Evolutionary conservation across 1,139 yeast species (phyloP).

Genomic region (Nadsonia starkeyi-henricii): DNA sequence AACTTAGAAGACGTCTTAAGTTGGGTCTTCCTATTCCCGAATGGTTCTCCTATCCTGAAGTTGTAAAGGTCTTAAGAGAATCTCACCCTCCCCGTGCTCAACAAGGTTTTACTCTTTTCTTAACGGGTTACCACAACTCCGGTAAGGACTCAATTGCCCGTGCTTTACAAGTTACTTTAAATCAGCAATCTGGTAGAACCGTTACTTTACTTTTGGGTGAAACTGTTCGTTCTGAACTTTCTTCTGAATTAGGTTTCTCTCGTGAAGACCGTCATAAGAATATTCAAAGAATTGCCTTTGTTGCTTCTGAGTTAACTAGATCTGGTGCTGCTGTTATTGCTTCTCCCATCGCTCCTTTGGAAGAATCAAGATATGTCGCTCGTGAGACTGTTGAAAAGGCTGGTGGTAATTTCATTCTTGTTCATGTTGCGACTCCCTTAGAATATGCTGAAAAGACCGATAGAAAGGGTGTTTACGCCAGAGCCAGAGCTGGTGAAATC

Average conservation of each 20-base stretch:
- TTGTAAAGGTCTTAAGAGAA: slow-evolving; percentile 78
- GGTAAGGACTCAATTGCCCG: slow-evolving; percentile 55
- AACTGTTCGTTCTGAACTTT: slow-evolving; percentile 32
- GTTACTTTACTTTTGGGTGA: slow-evolving; percentile 51
- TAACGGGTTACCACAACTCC: slow-evolving; percentile 44
- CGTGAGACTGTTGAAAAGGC: slow-evolving; percentile 31
- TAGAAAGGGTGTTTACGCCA: slow-evolving; percentile 34
- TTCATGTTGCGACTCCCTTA: slow-evolving; percentile 37
- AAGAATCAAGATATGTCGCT: slow-evolving; percentile 27
- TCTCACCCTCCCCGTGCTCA: slow-evolving; percentile 82
- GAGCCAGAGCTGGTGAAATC: slow-evolving; percentile 32
- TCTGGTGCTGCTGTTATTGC: slow-evolving; percentile 86
- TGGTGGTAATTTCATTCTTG: slow-evolving; percentile 33
- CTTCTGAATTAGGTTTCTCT: slow-evolving; percentile 29
- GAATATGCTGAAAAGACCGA: slow-evolving; percentile 33
- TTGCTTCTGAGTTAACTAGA: slow-evolving; percentile 70
- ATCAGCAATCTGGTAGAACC: slow-evolving; percentile 83
- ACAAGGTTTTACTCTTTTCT: slow-evolving; percentile 72
- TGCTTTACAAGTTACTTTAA: slow-evolving; percentile 80
- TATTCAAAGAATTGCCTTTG: slow-evolving; percentile 37
- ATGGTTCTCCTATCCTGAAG: slow-evolving; percentile 97
- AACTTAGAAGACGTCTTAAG: slow-evolving; percentile 74
- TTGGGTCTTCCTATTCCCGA: slow-evolving; percentile 84
- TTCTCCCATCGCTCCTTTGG: slow-evolving; percentile 38
- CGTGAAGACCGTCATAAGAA: slow-evolving; percentile 29